Conservation (phyloP, 805 yeast genomes). For the Starmerella vitae region DNA sequence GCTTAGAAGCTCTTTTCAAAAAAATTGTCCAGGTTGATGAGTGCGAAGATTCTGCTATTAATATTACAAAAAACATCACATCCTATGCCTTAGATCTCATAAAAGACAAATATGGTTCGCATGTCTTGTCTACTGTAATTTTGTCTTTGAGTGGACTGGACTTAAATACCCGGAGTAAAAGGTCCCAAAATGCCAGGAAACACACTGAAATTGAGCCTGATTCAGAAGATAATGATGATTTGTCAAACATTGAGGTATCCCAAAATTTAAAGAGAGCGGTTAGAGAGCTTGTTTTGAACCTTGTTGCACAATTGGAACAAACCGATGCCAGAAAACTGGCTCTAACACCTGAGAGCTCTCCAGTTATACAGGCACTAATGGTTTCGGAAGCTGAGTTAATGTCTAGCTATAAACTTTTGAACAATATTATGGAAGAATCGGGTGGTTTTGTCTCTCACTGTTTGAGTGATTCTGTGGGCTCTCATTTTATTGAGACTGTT, state of each 20-base stretch:
- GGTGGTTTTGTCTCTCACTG: constrained; percentile 66
- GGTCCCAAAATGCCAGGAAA: constrained; percentile 74
- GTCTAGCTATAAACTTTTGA: constrained; percentile 9
- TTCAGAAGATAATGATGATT: constrained; percentile 27
- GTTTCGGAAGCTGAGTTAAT: constrained; percentile 11
- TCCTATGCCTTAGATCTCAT: constrained; percentile 49
- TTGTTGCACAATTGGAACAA: constrained; percentile 26
- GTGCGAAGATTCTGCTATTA: constrained; percentile 48
- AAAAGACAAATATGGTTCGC: constrained; percentile 73
- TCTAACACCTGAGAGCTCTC: constrained; percentile 71
- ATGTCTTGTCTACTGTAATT: constrained; percentile 60
- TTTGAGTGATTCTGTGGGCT: constrained; percentile 79
- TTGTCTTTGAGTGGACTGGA: constrained; percentile 67
- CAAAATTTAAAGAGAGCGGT: constrained; percentile 24
- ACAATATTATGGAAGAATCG: constrained; percentile 27
- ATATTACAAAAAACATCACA: constrained; percentile 52
- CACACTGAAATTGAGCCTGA: constrained; percentile 37
- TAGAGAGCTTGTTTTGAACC: constrained; percentile 26
- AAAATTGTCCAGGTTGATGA: constrained; percentile 63
- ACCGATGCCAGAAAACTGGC: constrained; percentile 56
- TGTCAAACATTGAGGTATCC: constrained; percentile 21
- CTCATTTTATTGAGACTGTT: constrained; percentile 72
- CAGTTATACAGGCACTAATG: constrained; percentile 39
- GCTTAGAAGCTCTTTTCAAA: constrained; percentile 71
- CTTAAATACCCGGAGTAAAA: constrained; percentile 68